phyloP scores from a whole-genome alignment of 495 filamentous ascomycete genomes.

The Aspergillus asperescens region DNA sequence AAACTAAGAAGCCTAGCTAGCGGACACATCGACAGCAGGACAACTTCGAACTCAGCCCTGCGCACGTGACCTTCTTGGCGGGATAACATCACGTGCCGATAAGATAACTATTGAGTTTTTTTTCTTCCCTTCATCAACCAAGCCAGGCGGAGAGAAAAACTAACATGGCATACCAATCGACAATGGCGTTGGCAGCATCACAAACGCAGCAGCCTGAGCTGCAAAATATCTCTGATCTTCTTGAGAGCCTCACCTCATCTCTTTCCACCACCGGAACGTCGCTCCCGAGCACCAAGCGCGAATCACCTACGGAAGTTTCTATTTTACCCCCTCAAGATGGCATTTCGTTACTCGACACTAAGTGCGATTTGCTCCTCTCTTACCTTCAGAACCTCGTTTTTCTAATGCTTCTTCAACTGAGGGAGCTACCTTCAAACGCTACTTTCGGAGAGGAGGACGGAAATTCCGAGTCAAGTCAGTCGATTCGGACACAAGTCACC shows the following conservation, averaged over 20 bases:
- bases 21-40: conserved; percentile 3
- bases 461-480: conserved; percentile 11
- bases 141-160: neutral
- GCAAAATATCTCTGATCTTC: conserved; percentile 46
- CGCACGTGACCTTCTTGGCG: conserved; percentile 18
- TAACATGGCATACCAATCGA: conserved; percentile 1
- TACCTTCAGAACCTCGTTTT: conserved; percentile 95
- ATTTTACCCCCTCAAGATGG: conserved; percentile 69
- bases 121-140: conserved; percentile 13
- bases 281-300: conserved; percentile 47
- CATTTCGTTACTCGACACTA: conserved; percentile 88
- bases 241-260: conserved; percentile 59
- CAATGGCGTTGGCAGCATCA: conserved; percentile 27
- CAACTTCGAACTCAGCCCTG: neutral
- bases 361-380: conserved; percentile 90
- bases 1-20: neutral
- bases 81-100: conserved; percentile 38
- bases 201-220: conserved; percentile 22
- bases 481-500: conserved; percentile 56
- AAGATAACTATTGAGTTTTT: conserved; percentile 29
- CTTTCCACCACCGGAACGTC: conserved; percentile 55
- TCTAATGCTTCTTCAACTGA: conserved; percentile 75
- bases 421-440: conserved; percentile 45
- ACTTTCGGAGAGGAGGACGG: conserved; percentile 7
- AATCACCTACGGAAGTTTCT: conserved; percentile 34